These are phyloP conservation scores for Stemphylium lycopersici DNA, from an alignment of 2,329 filamentous ascomycete genomes.

Conservation along the genomic window DNA sequence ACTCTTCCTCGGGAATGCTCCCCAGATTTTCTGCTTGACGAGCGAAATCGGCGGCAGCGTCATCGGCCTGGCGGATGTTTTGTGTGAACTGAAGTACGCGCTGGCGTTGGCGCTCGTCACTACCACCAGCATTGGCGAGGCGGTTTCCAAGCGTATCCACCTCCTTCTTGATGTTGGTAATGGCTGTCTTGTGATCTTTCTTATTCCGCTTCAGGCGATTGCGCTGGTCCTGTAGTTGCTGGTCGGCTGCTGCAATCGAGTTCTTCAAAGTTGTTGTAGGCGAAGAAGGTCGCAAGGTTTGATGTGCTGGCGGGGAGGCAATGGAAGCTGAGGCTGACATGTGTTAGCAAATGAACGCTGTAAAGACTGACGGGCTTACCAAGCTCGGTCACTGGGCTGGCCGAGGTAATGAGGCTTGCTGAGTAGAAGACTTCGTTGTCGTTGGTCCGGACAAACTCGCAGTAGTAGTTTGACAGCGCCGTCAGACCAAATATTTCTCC, in stretches of 20 bases:
- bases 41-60: conserved; percentile 63
- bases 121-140: conserved; percentile 70
- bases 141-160: conserved; percentile 72
- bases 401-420: conserved; percentile 72
- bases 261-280: conserved; percentile 78
- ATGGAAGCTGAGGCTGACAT: conserved; percentile 34
- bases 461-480: conserved; percentile 76
- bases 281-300: conserved; percentile 73
- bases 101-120: conserved; percentile 76
- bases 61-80: conserved; percentile 72
- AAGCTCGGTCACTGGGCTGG: conserved; percentile 64
- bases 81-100: conserved; percentile 77
- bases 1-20: conserved; percentile 67
- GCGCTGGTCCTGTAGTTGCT: conserved; percentile 72
- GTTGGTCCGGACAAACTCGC: conserved; percentile 74
- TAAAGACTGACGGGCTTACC: conserved; percentile 47
- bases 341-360: conserved; percentile 12
- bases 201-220: conserved; percentile 71
- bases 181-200: conserved; percentile 75
- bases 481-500: conserved; percentile 72
- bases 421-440: conserved; percentile 72
- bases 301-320: conserved; percentile 59
- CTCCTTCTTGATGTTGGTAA: conserved; percentile 72
- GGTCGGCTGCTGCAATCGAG: conserved; percentile 74
- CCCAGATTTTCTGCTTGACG: conserved; percentile 69